Evolutionary conservation across 208 protist species (phyloP).

Genomic region (Porcisia deanei): DNA sequence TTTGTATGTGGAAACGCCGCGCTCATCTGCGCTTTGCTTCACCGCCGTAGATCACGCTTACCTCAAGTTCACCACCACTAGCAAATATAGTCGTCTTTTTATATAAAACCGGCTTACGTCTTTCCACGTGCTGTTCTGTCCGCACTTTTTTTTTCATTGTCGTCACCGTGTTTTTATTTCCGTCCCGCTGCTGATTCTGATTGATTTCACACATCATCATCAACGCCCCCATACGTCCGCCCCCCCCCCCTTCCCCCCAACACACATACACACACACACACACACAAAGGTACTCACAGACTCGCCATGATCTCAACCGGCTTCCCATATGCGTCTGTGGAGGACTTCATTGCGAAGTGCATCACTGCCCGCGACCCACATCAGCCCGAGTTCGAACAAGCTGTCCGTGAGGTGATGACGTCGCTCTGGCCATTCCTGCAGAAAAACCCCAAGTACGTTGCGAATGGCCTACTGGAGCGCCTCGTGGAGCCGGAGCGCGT

Average conservation of each 20-base stretch:
- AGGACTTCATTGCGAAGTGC: slow-evolving; percentile 64
- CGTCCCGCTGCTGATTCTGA: background rate
- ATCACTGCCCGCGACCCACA: slow-evolving; percentile 61
- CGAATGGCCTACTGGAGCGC: slow-evolving; percentile 66
- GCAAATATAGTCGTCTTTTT: background rate
- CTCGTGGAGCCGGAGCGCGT: slow-evolving; percentile 92
- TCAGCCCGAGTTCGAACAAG: slow-evolving; percentile 91
- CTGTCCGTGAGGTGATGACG: slow-evolving; percentile 86
- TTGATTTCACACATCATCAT: background rate
- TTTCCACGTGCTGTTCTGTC: background rate
- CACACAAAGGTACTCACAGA: too few relatives aligned
- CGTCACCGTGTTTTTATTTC: background rate
- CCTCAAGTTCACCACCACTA: background rate
- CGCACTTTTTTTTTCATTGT: background rate
- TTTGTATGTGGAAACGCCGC: background rate
- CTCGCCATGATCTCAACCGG: slow-evolving; percentile 5
- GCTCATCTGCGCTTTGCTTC: background rate
- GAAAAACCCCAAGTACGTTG: slow-evolving; percentile 77
- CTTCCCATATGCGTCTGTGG: slow-evolving; percentile 38
- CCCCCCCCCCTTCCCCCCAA: background rate
- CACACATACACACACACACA: too few relatives aligned
- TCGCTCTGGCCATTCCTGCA: slow-evolving; percentile 85
- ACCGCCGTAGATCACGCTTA: background rate
- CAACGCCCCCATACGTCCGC: background rate
- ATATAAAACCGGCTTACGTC: background rate